Conservation (phyloP, 768 basidiomycete genomes). For the Suillus discolor region DNA sequence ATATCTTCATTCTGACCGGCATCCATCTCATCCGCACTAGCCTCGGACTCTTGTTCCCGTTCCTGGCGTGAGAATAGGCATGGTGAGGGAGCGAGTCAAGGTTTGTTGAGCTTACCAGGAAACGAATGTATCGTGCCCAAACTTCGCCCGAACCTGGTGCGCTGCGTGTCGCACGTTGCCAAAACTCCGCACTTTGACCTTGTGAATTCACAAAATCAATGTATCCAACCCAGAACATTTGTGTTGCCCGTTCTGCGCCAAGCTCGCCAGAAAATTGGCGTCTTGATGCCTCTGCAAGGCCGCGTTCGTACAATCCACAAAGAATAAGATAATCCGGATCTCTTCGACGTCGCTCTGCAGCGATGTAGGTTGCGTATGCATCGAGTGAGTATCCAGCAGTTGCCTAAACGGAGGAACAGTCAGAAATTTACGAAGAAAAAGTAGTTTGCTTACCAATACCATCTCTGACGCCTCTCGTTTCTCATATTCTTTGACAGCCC, state of each 20-base stretch:
- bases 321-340: constrained; percentile 60
- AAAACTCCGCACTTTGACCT: background rate
- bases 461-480: constrained; percentile 66
- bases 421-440: constrained; percentile 13
- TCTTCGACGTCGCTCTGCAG: constrained; percentile 62
- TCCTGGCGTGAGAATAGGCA: constrained; percentile 22
- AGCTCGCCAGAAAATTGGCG: constrained; percentile 54
- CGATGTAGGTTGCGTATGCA: constrained; percentile 62
- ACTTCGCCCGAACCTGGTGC: constrained; percentile 77
- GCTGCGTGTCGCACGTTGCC: constrained; percentile 64
- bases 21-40: background rate
- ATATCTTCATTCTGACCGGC: background rate
- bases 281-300: constrained; percentile 71
- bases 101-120: constrained; percentile 48
- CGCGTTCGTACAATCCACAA: constrained; percentile 69
- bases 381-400: constrained; percentile 47
- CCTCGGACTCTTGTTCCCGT: constrained; percentile 13
- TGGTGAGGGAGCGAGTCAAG: background rate
- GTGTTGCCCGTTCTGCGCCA: constrained; percentile 59
- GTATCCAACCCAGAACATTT: constrained; percentile 75
- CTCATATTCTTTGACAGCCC: constrained; percentile 60
- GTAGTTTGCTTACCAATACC: constrained; percentile 48
- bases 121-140: constrained; percentile 78
- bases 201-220: constrained; percentile 59
- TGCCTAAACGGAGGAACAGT: constrained; percentile 17